Base-by-base conservation (phyloP, 345 rosid species). In the Euphorbia pulcherrima region DNA sequence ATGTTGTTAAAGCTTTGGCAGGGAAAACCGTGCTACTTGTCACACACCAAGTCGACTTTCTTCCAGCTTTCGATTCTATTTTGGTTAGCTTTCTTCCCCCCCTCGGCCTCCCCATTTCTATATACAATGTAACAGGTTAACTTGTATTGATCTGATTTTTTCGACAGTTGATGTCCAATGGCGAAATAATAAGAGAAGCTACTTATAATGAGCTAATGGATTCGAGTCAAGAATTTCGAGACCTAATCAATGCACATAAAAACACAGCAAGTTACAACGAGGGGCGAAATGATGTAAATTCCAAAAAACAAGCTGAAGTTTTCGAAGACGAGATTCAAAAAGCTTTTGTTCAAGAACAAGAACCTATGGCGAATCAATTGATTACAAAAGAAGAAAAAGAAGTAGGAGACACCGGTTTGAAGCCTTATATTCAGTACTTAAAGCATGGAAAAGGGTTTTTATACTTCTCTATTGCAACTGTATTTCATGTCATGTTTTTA, bases 341-440 rank as follows among this genome's bases (percentile, higher is more conserved):
- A 44, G 35, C 57, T n/a, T n/a, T n/a, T n/a, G n/a, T n/a, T n/a
- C n/a, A n/a, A n/a, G n/a, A n/a, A n/a, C n/a, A n/a, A n/a, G n/a
- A n/a, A n/a, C n/a, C n/a, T 16, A 16, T 7, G 0, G 73, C 67
- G 18, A 82, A 80, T 29, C 92, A 87, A 20, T 47, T 87, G 72
- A 82, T 85, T 18, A 77, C 77, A 72, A 62, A 74, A 68, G 89
- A 85, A 71, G 89, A 82, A 73, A 77, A 75, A 46, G 89, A 85
- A 75, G 66, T 28, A 18, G 86, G 92, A 48, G 78, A 77, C 71
- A 62, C 77, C 10, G 89, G 89, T 61, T 76, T 79, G 56, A 83
- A 78, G 76, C 81, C 89, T 60, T 87, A 74, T 70, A 18, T 79
- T 35, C 85, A 82, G 58, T 83, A 81, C 50, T 50, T 83, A 54